Base-by-base conservation (phyloP, 1,139 yeast species). In the Yamadazyma sp. region DNA sequence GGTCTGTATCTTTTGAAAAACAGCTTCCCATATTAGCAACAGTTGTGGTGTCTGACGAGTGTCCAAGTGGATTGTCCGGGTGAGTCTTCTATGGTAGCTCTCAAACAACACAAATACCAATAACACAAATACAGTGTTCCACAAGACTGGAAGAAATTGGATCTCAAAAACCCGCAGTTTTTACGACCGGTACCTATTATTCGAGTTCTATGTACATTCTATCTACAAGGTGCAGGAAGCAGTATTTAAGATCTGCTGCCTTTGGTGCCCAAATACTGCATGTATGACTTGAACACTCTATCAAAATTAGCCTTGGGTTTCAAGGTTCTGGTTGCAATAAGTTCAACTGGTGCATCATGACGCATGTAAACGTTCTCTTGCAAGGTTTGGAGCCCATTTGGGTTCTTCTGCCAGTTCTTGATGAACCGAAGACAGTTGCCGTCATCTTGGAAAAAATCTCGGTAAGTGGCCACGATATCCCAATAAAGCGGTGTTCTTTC, bases 401-500 rank as follows among this genome's bases (percentile, higher is more conserved):
- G 53, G 33, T 52, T 56, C 35, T 54, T 59, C 39, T 53, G 42
- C 73, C 74, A 70, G 41, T 55, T 56, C 41, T 56, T 60, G 27
- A 65, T 55, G 44, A 67, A 68, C 38, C 62, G 51, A 20, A 50
- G 43, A 39, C 65, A 60, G 3, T 69, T 60, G 24, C 48, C 45
- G 28, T 51, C 51, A 47, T 70, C 70, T 57, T 70, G 76, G 57
- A 70, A 68, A 55, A 59, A 70, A 51, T 69, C 56, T 51, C 62
- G 65, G 51, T 69, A 84, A 17, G 70, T 56, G 46, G 76, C 73
- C 50, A 82, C 74, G 36, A 84, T 64, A 39, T 78, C 72, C 58
- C 78, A 73, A 60, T 82, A 85, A 14, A 83, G 61, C 27, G 68
- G 67, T 43, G 70, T 70, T 60, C 87, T 72, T 33, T 70, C 71